Evolutionary conservation across 163 green algal genomes (phyloP).

Genomic region (Trebouxiophyceae sp.): DNA sequence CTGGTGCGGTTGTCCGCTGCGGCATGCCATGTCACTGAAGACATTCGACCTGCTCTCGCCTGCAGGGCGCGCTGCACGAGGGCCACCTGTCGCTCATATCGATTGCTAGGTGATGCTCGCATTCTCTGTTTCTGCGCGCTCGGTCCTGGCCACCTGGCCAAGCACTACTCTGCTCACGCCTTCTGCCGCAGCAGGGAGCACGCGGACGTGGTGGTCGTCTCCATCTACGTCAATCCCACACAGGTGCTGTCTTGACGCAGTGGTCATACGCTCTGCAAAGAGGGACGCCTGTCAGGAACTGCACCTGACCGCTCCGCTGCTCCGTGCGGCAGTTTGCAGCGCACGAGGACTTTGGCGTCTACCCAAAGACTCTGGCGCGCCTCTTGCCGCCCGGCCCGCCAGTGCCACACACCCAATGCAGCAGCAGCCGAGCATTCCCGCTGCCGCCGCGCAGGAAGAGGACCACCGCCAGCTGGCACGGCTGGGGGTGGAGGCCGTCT

Average conservation of each 20-base stretch:
- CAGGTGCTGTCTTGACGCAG: conserved; percentile 44
- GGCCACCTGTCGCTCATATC: conserved; percentile 86
- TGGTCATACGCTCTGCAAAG: background rate
- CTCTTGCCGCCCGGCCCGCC: background rate
- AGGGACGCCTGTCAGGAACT: background rate
- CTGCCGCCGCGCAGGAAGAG: conserved; percentile 33
- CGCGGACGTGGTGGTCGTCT: conserved; percentile 81
- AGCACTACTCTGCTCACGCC: background rate
- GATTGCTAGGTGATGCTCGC: conserved; percentile 57
- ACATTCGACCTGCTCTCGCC: background rate
- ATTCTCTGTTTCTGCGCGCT: background rate
- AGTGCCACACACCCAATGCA: background rate
- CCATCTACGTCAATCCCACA: conserved; percentile 97
- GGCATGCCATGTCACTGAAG: background rate
- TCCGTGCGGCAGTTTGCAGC: conserved; percentile 71
- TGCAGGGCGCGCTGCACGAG: conserved; percentile 88
- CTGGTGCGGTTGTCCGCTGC: no score
- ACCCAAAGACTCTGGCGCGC: conserved; percentile 48
- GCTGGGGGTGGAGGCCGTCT: conserved; percentile 66
- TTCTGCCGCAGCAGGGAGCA: conserved; percentile 36
- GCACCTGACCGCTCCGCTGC: no score
- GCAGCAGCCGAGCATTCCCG: background rate
- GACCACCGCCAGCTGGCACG: conserved; percentile 68
- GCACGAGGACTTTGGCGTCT: conserved; percentile 90
- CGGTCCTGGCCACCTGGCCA: background rate